Conservation (phyloP, 768 basidiomycete genomes). For the Suillus lakei region DNA sequence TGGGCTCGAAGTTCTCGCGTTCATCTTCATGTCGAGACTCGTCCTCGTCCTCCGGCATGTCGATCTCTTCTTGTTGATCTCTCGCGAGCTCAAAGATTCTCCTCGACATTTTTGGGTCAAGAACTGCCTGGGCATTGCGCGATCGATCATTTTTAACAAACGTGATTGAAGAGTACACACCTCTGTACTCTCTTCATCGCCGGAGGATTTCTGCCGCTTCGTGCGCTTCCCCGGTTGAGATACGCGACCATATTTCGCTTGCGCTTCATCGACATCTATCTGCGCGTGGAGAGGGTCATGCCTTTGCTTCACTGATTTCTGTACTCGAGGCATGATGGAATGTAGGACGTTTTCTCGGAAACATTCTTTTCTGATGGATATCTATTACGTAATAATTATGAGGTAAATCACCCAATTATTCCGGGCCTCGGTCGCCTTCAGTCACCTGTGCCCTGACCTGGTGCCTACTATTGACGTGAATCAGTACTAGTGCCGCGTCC, state of each 20-base stretch:
- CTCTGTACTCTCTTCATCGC: conserved; percentile 63
- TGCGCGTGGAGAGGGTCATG: conserved; percentile 91
- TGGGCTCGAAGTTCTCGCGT: conserved; percentile 29
- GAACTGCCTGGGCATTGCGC: conserved; percentile 51
- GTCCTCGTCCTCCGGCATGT: conserved; percentile 62
- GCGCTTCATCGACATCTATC: conserved; percentile 76
- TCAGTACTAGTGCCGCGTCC: not conserved
- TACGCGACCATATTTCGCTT: conserved; percentile 79
- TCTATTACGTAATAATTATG: conserved; percentile 7
- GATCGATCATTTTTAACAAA: conserved; percentile 9
- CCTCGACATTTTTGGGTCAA: conserved; percentile 82
- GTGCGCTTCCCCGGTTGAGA: conserved; percentile 77
- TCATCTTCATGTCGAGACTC: conserved; percentile 43
- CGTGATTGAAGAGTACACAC: conserved; percentile 40
- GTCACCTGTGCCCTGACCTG: not conserved
- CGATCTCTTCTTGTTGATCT: conserved; percentile 91
- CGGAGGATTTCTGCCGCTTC: conserved; percentile 53
- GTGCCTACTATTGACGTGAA: not conserved
- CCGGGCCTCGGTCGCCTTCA: too few species aligned
- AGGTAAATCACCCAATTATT: too few species aligned
- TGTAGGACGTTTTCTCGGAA: conserved; percentile 17
- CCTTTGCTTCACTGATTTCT: conserved; percentile 60
- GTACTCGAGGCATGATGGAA: conserved; percentile 65
- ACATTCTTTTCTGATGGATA: conserved; percentile 10
- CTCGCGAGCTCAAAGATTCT: conserved; percentile 92